Percentiles rank a stretch among this genome's conserved stretches.
phyloP scores from a whole-genome alignment of 2,329 filamentous ascomycete genomes.

The Monosporascus sp. region DNA sequence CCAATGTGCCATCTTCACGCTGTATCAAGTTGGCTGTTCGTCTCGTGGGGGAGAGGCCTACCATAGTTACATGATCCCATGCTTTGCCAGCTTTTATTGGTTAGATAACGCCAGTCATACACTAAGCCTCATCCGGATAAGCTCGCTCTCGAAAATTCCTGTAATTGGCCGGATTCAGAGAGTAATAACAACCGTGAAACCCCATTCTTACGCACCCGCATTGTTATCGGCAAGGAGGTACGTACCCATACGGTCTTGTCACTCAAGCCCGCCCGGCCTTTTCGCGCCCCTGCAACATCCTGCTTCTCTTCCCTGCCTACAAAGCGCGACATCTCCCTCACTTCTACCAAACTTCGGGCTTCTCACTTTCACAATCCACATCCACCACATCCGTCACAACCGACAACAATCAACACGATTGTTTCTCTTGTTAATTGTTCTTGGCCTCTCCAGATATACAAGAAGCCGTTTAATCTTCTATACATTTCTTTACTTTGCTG shows the following conservation, averaged over 20 bases:
- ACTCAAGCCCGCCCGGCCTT: not conserved
- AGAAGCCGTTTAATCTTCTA: not conserved
- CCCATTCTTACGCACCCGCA: not conserved
- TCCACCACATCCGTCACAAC: not conserved
- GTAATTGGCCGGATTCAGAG: too few relatives aligned
- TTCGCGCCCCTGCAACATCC: constrained; percentile 1
- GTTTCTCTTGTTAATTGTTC: not conserved
- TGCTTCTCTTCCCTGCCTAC: not conserved
- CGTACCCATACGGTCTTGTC: not conserved
- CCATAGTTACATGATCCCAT: too few relatives aligned
- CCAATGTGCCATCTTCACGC: too few relatives aligned
- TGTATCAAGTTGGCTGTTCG: too few relatives aligned
- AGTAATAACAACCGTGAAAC: not conserved
- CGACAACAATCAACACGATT: not conserved
- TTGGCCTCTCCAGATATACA: not conserved
- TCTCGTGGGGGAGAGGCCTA: too few relatives aligned
- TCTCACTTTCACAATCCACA: not conserved
- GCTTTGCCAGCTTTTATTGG: too few relatives aligned
- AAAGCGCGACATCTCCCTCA: not conserved
- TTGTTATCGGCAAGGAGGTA: not conserved
- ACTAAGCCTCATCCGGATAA: too few relatives aligned
- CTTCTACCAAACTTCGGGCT: not conserved
- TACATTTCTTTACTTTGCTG: not conserved
- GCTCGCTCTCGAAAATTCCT: too few relatives aligned
- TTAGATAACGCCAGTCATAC: too few relatives aligned